Conservation (phyloP, 1,284 basidiomycete species). For the Malassezia arunalokei region DNA sequence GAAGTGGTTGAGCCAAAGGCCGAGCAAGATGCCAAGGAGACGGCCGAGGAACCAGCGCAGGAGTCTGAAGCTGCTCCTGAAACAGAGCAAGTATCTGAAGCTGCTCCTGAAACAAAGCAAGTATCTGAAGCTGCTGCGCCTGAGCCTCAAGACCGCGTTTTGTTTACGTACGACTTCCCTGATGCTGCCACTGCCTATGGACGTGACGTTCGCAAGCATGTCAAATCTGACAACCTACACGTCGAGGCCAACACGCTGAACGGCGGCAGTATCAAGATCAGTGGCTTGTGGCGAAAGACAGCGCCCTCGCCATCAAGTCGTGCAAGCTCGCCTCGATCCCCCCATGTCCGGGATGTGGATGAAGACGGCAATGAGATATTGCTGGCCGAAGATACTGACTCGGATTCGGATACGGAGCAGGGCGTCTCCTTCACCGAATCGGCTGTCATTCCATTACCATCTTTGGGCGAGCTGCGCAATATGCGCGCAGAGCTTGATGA, state of each 20-base stretch:
- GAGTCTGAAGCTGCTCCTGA: not conserved
- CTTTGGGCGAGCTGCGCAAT: not conserved
- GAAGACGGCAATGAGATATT: slow-evolving; percentile 11
- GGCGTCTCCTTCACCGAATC: not conserved
- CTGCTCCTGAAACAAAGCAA: not conserved
- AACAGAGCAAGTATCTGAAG: not conserved
- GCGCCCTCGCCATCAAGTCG: not conserved
- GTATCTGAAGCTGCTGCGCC: not conserved
- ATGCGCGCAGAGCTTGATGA: slow-evolving; percentile 14
- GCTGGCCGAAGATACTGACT: slow-evolving; percentile 4
- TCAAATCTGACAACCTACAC: not conserved
- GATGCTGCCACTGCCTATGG: slow-evolving; percentile 6
- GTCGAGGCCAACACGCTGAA: slow-evolving; percentile 6
- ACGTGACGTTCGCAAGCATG: slow-evolving; percentile 1
- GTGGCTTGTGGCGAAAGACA: slow-evolving; percentile 5
- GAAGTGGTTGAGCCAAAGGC: not conserved
- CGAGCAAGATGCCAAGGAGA: not conserved
- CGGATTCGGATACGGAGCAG: not conserved
- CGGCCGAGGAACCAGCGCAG: not conserved
- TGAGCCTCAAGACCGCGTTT: not conserved
- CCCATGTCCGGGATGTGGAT: slow-evolving; percentile 14
- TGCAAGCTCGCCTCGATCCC: slow-evolving; percentile 6
- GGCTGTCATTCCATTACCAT: not conserved
- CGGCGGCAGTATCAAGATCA: slow-evolving; percentile 6
- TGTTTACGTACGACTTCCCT: slow-evolving; percentile 12